Evolutionary conservation across 208 protist species (phyloP), one percentile per base, ranked within the genome.

Genomic region (Chromosphaera perkinsii): DNA sequence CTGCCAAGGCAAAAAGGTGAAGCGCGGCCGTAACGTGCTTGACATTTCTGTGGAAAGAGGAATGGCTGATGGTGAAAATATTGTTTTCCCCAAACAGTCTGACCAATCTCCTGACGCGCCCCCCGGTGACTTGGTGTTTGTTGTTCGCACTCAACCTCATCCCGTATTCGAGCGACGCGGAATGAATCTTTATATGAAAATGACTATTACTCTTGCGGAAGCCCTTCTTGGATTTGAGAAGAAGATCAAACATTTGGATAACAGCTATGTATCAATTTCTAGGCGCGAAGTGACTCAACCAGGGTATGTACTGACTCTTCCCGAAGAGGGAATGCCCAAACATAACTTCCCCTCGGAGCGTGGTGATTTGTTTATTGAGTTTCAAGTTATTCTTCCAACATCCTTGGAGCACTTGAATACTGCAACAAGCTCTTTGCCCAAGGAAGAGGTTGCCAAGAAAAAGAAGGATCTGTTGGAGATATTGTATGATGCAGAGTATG

Each of bases 121-220:
- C 12, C 48, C 72, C n/a, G 72, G 72, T 9, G 72, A 77, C 39
- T 29, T 77, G 2, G 49, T 77, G 20, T 62, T 70, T 51, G 27
- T 33, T 9, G 2, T 77, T 3, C 26, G 42, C 22, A 73, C 66
- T 47, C 35, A 26, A 2, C 66, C 27, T 14, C 65, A 77, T 52
- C 20, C 40, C 7, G 27, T 35, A 4, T 77, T 73, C 39, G 31
- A 29, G 14, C 72, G 72, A 2, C 39, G 63, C 24, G 72, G 66
- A 33, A 57, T 45, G 37, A 32, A 77, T 43, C 66, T 77, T 10
- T 51, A 73, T 29, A n/a, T 59, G 5, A 40, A 51, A 20, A 39
- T 59, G 17, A 77, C 51, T 42, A 62, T 77, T 24, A 73, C 66
- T 12, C 56, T 77, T 7, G 48, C 20, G n/a, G 59, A 77, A 36